A percentile compares a stretch with the other conserved stretches of the same genome.
Conservation (phyloP, 176 grass and related monocot species). For the Oryza australiensis region DNA sequence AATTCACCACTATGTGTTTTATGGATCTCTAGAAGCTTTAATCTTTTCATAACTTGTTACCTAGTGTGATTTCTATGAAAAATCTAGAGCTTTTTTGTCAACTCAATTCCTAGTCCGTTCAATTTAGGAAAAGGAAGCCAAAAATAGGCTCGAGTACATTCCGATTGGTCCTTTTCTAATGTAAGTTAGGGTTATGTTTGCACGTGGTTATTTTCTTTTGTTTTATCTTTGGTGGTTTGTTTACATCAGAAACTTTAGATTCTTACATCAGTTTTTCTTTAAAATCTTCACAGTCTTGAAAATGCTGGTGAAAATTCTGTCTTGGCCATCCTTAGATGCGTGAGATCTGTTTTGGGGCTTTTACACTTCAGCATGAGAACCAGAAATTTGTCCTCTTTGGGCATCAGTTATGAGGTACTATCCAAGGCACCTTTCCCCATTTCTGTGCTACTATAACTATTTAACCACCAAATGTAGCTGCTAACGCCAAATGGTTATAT, state of each 20-base stretch:
- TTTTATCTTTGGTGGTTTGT: neutral
- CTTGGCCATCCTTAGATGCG: slow-evolving; percentile 74
- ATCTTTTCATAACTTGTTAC: slow-evolving; percentile 14
- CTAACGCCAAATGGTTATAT: slow-evolving; percentile 11
- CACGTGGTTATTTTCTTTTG: neutral
- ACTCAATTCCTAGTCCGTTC: slow-evolving; percentile 1
- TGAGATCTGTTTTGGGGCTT: slow-evolving; percentile 79
- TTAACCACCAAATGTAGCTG: slow-evolving; percentile 11
- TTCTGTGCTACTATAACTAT: slow-evolving; percentile 5
- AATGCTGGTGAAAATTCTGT: slow-evolving; percentile 90
- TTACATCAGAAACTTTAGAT: neutral
- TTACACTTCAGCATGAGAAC: slow-evolving; percentile 32
- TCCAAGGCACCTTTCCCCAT: neutral
- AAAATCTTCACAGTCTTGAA: slow-evolving; percentile 67
- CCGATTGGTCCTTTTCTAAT: slow-evolving; percentile 1
- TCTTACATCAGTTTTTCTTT: slow-evolving; percentile 12
- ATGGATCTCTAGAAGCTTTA: slow-evolving; percentile 5
- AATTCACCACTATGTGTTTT: slow-evolving; percentile 13
- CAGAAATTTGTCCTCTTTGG: slow-evolving; percentile 35
- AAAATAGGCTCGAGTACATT: neutral
- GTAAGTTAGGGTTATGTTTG: slow-evolving; percentile 15
- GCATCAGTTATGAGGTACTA: slow-evolving; percentile 70
- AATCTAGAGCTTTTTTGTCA: slow-evolving; percentile 19
- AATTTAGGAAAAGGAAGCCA: slow-evolving; percentile 12
- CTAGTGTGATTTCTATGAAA: neutral